Conservation (phyloP, 202 grass and related monocot species). For the Setaria italica region DNA sequence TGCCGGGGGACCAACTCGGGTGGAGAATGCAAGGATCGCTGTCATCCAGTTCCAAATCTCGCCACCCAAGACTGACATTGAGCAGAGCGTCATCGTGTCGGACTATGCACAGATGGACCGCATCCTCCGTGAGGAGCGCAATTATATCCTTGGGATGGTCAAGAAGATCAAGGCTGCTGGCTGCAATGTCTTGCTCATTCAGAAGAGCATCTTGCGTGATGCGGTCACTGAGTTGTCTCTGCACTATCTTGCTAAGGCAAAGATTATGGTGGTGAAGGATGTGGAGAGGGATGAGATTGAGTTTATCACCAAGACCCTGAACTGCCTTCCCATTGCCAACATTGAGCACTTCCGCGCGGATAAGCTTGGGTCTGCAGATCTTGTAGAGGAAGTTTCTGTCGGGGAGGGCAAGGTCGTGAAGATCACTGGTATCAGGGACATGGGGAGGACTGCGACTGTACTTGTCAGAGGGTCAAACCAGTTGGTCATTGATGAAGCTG, state of each 20-base stretch:
- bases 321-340: constrained; percentile 85
- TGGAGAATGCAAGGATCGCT: constrained; percentile 94
- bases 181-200: constrained; percentile 91
- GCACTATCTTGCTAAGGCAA: constrained; percentile 91
- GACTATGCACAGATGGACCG: constrained; percentile 97
- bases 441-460: constrained; percentile 81
- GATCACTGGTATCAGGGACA: constrained; percentile 81
- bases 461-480: constrained; percentile 85
- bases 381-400: constrained; percentile 78
- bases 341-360: constrained; percentile 93
- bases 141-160: constrained; percentile 93
- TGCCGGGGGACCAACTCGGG: constrained; percentile 64
- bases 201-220: constrained; percentile 91
- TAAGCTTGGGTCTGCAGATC: constrained; percentile 79
- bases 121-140: constrained; percentile 88
- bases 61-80: constrained; percentile 94
- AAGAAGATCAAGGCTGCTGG: constrained; percentile 94
- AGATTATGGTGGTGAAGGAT: constrained; percentile 89
- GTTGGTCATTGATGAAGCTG: constrained; percentile 91
- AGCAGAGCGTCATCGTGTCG: constrained; percentile 87
- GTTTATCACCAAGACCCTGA: constrained; percentile 91
- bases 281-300: constrained; percentile 96
- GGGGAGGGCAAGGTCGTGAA: constrained; percentile 86
- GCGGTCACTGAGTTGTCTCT: constrained; percentile 91
- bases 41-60: constrained; percentile 97